phyloP scores from a whole-genome alignment of 352 stramenopile genomes.

The Phytophthora ramorum region DNA sequence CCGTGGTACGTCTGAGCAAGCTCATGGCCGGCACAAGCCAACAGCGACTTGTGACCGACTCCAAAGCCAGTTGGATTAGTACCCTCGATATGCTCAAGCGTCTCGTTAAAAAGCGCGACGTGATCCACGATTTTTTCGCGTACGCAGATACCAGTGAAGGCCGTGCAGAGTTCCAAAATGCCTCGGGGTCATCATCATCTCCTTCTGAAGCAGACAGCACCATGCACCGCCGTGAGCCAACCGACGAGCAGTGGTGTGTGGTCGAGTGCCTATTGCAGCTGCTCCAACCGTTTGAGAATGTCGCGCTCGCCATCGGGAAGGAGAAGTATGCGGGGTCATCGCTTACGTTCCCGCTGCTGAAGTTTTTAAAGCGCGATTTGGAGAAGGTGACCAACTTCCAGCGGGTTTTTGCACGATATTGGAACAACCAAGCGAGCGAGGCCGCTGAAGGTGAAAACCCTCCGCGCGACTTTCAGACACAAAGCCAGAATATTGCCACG shows the following conservation, averaged over 20 bases:
- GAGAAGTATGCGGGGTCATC: conserved; percentile 52
- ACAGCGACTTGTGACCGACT: conserved; percentile 47
- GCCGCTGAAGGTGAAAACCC: neutral
- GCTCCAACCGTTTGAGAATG: conserved; percentile 58
- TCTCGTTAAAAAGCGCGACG: conserved; percentile 44
- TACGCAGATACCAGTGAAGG: conserved; percentile 51
- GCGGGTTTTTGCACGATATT: conserved; percentile 44
- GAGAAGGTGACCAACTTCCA: conserved; percentile 55
- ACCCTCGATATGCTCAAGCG: conserved; percentile 60
- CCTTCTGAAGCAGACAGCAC: conserved; percentile 9
- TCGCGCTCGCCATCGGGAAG: conserved; percentile 47
- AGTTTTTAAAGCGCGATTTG: conserved; percentile 55
- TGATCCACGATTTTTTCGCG: conserved; percentile 58
- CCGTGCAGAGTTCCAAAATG: conserved; percentile 43
- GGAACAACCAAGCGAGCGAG: conserved; percentile 4
- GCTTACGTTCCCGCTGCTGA: conserved; percentile 47
- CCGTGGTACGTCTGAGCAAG: conserved; percentile 48
- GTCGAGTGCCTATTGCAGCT: conserved; percentile 52
- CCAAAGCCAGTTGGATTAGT: conserved; percentile 52
- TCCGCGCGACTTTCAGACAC: conserved; percentile 18
- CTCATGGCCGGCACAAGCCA: conserved; percentile 43
- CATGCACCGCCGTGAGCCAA: conserved; percentile 33
- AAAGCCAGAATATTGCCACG: conserved; percentile 37
- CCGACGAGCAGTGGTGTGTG: conserved; percentile 45
- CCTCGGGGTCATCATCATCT: conserved; percentile 6